These are phyloP conservation scores for Pyrus hybrid DNA, from an alignment of 331 rosid genomes.

Conservation along the genomic window DNA sequence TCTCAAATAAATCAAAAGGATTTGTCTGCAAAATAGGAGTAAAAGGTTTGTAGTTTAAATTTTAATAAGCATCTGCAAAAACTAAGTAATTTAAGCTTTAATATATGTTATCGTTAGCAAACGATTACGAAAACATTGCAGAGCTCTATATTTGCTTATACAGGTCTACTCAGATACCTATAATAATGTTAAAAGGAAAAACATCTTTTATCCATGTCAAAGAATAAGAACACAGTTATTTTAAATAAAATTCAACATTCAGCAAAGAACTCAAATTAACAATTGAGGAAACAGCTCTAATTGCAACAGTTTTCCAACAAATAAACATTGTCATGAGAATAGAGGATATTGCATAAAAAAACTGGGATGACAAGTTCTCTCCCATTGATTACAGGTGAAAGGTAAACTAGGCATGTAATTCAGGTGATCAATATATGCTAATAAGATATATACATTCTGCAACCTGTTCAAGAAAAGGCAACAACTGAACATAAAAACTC, in stretches of 20 bases:
- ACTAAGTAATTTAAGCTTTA: too few species aligned
- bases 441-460: not conserved
- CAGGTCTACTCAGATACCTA: not conserved
- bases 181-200: not conserved
- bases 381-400: not conserved
- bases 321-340: not conserved
- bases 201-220: not conserved
- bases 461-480: not conserved
- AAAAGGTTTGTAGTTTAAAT: not conserved
- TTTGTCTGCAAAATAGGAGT: conserved; percentile 58
- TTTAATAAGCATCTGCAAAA: not conserved
- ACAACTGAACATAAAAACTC: not conserved
- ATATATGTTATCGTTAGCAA: not conserved
- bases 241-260: not conserved
- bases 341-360: not conserved
- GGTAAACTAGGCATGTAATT: not conserved
- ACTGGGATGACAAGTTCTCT: not conserved
- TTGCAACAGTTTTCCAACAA: too few species aligned
- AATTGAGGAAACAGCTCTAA: not conserved
- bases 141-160: not conserved
- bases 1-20: conserved; percentile 96
- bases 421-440: not conserved
- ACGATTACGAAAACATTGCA: not conserved
- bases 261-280: not conserved
- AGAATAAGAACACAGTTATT: not conserved